Conservation (phyloP, 2,329 filamentous ascomycete species). For the Pyricularia grisea region DNA sequence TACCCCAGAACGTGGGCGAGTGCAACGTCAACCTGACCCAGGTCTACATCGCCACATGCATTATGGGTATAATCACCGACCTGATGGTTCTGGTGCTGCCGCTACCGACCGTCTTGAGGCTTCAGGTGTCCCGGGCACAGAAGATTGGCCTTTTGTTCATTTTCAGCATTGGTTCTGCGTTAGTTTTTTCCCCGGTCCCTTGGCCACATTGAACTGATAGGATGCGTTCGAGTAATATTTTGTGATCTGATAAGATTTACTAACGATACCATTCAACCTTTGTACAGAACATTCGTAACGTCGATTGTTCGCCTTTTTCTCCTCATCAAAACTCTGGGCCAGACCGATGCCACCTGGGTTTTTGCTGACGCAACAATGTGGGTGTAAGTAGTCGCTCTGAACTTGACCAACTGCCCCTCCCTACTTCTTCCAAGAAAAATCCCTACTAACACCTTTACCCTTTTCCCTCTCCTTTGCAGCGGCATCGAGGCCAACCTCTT, state of each 20-base stretch:
- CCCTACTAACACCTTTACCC: not conserved
- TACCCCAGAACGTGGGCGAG: slow-evolving; percentile 15
- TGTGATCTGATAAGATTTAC: not conserved
- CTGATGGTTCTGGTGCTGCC: slow-evolving; percentile 35
- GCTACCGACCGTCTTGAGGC: slow-evolving; percentile 31
- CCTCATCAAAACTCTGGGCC: slow-evolving; percentile 16
- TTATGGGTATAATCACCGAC: slow-evolving; percentile 36
- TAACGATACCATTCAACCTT: not conserved
- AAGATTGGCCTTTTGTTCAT: slow-evolving; percentile 29
- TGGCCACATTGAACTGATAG: not conserved
- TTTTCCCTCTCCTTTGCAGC: not conserved
- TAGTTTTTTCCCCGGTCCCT: not conserved
- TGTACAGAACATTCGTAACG: slow-evolving; percentile 22
- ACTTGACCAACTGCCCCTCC: too few relatives aligned
- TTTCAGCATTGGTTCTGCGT: not conserved
- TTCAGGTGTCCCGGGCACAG: slow-evolving; percentile 34
- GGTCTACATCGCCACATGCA: slow-evolving; percentile 38
- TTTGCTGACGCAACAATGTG: slow-evolving; percentile 17
- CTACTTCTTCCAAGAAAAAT: too few relatives aligned
- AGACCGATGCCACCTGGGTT: slow-evolving; percentile 19
- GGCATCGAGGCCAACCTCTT: slow-evolving; percentile 29
- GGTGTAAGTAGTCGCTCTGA: slow-evolving; percentile 12
- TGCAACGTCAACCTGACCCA: slow-evolving; percentile 34
- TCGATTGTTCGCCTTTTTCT: slow-evolving; percentile 20
- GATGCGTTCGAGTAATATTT: not conserved